phyloP scores from a whole-genome alignment of 1,284 basidiomycete species.

The Trichosporon sp. region DNA sequence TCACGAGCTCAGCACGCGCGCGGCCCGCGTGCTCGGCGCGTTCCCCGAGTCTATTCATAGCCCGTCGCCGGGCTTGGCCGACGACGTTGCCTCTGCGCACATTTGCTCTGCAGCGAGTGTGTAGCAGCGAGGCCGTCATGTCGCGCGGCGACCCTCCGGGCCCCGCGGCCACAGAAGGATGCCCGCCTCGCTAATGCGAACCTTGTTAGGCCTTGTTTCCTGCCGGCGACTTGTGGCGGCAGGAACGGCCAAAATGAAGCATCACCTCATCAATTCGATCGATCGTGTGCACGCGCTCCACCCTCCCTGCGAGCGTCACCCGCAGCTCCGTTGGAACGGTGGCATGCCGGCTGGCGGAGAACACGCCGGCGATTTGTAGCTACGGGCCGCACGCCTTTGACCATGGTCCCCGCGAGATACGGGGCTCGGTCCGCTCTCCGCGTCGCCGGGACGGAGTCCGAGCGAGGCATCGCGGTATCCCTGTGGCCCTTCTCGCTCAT shows the following conservation, averaged over 20 bases:
- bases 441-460: too few relatives aligned
- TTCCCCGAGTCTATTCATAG: neutral
- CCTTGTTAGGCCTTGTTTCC: neutral
- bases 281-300: neutral
- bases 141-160: too few relatives aligned
- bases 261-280: too few relatives aligned
- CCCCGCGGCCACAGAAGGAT: too few relatives aligned
- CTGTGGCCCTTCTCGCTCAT: too few relatives aligned
- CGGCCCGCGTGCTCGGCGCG: neutral
- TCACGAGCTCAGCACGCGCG: neutral
- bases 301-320: neutral
- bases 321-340: neutral
- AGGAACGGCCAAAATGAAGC: neutral
- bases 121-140: too few relatives aligned
- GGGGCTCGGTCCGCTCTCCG: too few relatives aligned
- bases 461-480: too few relatives aligned
- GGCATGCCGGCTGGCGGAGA: neutral
- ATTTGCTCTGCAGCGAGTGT: too few relatives aligned
- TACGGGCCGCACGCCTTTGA: too few relatives aligned
- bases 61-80: neutral
- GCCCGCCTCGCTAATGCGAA: neutral
- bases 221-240: neutral
- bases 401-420: too few relatives aligned
- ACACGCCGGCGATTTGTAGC: too few relatives aligned
- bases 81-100: neutral